Evolutionary conservation across 495 filamentous ascomycete species (phyloP).

Genomic region (Annulohypoxylon bovei): DNA sequence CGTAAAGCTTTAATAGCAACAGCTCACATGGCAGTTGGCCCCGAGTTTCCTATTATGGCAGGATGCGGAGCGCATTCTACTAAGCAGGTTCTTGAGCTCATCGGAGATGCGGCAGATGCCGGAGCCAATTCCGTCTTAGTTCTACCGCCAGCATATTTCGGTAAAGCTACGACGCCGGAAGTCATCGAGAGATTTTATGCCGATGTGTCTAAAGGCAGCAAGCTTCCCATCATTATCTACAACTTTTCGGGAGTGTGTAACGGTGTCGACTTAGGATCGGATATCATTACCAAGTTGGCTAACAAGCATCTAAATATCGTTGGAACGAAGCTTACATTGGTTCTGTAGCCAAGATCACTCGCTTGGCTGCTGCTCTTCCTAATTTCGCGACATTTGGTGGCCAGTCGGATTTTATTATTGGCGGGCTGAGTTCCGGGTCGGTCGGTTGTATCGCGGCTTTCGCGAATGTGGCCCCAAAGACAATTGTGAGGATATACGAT

Average conservation of each 20-base stretch:
- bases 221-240: constrained; percentile 20
- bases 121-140: background rate
- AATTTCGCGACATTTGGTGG: background rate
- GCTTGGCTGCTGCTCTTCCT: background rate
- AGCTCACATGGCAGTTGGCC: background rate
- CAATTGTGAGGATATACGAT: background rate
- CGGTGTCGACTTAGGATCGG: constrained; percentile 16
- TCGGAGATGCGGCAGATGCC: background rate
- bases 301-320: background rate
- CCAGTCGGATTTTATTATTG: background rate
- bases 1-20: background rate
- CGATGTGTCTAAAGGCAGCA: constrained; percentile 16
- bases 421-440: background rate
- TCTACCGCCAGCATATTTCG: background rate
- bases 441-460: background rate
- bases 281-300: constrained; percentile 5
- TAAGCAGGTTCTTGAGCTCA: background rate
- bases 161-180: background rate
- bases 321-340: background rate
- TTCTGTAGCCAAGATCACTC: background rate
- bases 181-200: constrained; percentile 13
- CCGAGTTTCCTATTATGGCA: background rate
- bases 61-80: background rate
- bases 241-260: constrained; percentile 20
- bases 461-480: background rate